Evolutionary conservation across 305 asterid genomes (phyloP).

Genomic region (Plantago coronopus): DNA sequence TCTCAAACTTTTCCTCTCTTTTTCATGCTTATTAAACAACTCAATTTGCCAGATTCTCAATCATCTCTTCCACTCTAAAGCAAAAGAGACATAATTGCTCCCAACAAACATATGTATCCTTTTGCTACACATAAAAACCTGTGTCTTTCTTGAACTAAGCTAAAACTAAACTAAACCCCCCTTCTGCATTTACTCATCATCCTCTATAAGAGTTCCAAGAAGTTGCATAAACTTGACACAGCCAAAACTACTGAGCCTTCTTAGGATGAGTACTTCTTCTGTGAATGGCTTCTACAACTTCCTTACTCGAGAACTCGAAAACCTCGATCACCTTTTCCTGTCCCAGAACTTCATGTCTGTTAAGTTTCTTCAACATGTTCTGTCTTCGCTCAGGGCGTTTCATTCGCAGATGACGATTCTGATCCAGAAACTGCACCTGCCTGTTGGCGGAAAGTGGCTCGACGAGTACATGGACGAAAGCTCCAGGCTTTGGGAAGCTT

Average conservation of each 20-base stretch:
- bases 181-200: conserved; percentile 10
- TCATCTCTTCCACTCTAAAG: conserved; percentile 67
- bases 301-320: conserved; percentile 52
- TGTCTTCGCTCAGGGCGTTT: conserved; percentile 61
- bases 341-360: conserved; percentile 65
- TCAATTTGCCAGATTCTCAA: conserved; percentile 58
- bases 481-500: conserved; percentile 84
- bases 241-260: conserved; percentile 7
- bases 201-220: conserved; percentile 15
- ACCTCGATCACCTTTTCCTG: conserved; percentile 52
- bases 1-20: conserved; percentile 1
- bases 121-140: conserved; percentile 38
- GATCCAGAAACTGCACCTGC: conserved; percentile 58
- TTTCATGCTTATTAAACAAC: conserved; percentile 34
- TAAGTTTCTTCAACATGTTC: conserved; percentile 57
- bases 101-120: conserved; percentile 50
- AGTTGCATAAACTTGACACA: not conserved
- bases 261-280: conserved; percentile 56
- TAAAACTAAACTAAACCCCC: not conserved
- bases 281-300: conserved; percentile 61
- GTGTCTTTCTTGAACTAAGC: not conserved
- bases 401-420: conserved; percentile 58
- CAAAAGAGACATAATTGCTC: conserved; percentile 63
- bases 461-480: conserved; percentile 95
- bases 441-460: conserved; percentile 82